phyloP scores from a whole-genome alignment of 2,329 filamentous ascomycete species.

The Penicillium glabrum region DNA sequence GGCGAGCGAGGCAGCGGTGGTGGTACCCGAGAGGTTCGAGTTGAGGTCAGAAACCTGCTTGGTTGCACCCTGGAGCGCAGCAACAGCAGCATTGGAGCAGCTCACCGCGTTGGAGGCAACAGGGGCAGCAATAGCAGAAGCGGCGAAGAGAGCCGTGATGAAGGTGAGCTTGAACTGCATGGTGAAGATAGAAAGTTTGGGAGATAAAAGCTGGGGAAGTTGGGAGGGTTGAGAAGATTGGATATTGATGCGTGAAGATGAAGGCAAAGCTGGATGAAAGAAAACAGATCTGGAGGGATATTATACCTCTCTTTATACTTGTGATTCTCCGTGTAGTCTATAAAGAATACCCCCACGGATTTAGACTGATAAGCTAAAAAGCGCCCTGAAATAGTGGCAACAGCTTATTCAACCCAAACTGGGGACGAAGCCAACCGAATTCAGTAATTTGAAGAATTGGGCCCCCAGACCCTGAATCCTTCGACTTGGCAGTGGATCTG shows the following conservation, averaged over 20 bases:
- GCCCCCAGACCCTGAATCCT: neutral
- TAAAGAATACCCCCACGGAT: neutral
- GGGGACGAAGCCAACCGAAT: neutral
- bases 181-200: neutral
- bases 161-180: constrained; percentile 5
- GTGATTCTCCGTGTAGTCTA: neutral
- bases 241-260: neutral
- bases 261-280: neutral
- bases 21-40: neutral
- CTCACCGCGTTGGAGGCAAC: neutral
- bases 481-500: neutral
- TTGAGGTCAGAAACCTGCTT: neutral
- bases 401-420: neutral
- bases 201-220: neutral
- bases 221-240: neutral
- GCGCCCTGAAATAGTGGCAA: neutral
- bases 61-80: neutral
- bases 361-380: neutral
- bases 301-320: neutral
- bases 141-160: constrained; percentile 1
- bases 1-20: neutral
- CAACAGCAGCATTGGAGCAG: neutral
- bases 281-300: neutral
- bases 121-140: neutral
- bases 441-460: neutral